Evolutionary conservation across 495 filamentous ascomycete species (phyloP).

Genomic region (Neurospora discreta): DNA sequence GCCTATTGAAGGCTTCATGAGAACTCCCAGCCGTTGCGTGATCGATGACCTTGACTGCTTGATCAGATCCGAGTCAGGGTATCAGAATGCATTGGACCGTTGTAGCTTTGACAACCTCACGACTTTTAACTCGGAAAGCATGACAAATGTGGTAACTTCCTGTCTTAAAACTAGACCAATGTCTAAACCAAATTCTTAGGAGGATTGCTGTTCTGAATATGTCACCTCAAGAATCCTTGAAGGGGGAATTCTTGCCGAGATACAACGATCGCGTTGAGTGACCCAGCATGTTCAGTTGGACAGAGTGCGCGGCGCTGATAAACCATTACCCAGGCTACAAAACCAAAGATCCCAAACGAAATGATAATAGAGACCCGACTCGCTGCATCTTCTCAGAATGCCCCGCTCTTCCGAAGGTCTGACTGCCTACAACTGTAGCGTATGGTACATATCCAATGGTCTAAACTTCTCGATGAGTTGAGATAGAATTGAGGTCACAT

Average conservation of each 20-base stretch:
- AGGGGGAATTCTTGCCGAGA: background rate
- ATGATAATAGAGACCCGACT: background rate
- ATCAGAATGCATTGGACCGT: background rate
- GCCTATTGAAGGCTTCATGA: background rate
- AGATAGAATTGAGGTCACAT: background rate
- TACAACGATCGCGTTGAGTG: background rate
- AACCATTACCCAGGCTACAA: background rate
- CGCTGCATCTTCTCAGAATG: background rate
- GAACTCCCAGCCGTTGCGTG: background rate
- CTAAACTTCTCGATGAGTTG: background rate
- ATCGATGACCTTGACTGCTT: background rate
- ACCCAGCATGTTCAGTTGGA: background rate
- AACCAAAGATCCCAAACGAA: background rate
- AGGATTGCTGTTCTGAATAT: background rate
- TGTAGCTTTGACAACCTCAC: background rate
- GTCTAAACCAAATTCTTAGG: background rate
- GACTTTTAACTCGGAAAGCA: background rate
- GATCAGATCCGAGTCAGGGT: background rate
- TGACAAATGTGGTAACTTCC: background rate
- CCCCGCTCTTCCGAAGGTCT: background rate
- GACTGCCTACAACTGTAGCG: background rate
- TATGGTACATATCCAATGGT: background rate
- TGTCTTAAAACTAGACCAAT: background rate
- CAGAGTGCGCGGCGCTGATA: background rate
- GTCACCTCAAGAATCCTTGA: background rate